Base-by-base conservation (phyloP, 176 grass and related monocot genomes). In the Avena atlantica region DNA sequence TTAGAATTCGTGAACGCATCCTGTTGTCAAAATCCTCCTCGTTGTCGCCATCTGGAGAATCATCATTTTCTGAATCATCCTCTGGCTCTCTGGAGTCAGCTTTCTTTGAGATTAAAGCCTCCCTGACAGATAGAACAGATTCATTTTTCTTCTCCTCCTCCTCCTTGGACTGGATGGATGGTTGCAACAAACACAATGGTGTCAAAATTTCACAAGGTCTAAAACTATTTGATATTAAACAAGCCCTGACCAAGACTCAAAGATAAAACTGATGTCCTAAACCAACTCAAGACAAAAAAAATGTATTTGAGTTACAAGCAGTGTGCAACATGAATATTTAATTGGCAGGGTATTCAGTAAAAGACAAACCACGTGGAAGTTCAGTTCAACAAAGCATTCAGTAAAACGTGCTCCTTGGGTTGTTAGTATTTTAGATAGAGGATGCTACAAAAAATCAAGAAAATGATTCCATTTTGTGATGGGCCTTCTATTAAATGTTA, bases 1-100 rank as follows among this genome's bases (percentile, higher is more conserved):
- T 91, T 62, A 94, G 83, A 86, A 98, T 94, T 88, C 91, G 92
- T 12, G 87, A 91, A 16, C 94, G 92, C 97, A 98, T 98, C 57
- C 86, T 90, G 60, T 92, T 90, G 89, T 98, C 97, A 84, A 98
- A 96, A 75, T 92, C 90, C 23, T 86, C 84, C 57, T 94, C 97
- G 51, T 96, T 93, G 21, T 91, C 95, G 2, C 95, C 88, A 52
- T 94, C 75, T 80, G 87, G 78, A 87, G 86, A 85, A 87, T 91
- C 86, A 85, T 94, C 58, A 67, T 60, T 85, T 78, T 87, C 84
- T 31, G 15, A 27, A 91, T 78, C 77, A 75, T 79, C 12, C 37
- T 91, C 84, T 34, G 12, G 21, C 61, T 86, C 90, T 85, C 73
- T 88, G 52, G 69, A 82, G 19, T 94, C 92, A 51, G 68, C 78